These are phyloP conservation scores for Aspergillus ostianus DNA, from an alignment of 495 filamentous ascomycete species.

Conservation along the genomic window DNA sequence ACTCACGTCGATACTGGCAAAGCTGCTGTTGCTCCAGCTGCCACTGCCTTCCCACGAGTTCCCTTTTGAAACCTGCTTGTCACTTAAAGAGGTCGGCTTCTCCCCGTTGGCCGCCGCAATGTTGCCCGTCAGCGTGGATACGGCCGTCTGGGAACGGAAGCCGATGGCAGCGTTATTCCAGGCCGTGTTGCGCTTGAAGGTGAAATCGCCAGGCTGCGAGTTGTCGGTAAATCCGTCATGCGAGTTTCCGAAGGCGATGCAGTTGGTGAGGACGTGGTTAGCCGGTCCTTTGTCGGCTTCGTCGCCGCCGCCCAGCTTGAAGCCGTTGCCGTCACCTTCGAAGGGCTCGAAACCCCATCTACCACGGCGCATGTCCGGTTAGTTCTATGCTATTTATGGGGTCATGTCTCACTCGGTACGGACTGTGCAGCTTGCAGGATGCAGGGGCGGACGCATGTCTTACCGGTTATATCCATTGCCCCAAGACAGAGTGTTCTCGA, in stretches of 20 bases:
- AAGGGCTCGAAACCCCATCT: conserved; percentile 22
- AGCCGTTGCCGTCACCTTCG: conserved; percentile 24
- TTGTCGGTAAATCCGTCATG: conserved; percentile 24
- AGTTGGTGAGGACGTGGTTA: conserved; percentile 17
- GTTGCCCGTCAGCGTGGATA: conserved; percentile 16
- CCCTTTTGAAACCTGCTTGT: conserved; percentile 14
- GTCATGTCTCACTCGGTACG: not conserved
- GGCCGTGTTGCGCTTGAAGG: conserved; percentile 18
- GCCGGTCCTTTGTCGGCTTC: conserved; percentile 16
- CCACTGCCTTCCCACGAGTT: conserved; percentile 19
- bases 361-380: not conserved
- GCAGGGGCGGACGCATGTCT: not conserved
- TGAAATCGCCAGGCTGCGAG: conserved; percentile 21
- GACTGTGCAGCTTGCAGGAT: not conserved
- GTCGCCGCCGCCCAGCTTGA: conserved; percentile 22
- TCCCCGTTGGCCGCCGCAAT: conserved; percentile 19
- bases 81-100: conserved; percentile 11
- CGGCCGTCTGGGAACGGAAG: conserved; percentile 16
- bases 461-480: conserved; percentile 23
- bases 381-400: conserved; percentile 1
- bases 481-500: conserved; percentile 22
- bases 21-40: conserved; percentile 15
- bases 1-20: conserved; percentile 14
- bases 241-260: conserved; percentile 18
- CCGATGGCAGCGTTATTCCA: conserved; percentile 18